Conservation (phyloP, 2,329 filamentous ascomycete species). For the Aspergillus ibericus region DNA sequence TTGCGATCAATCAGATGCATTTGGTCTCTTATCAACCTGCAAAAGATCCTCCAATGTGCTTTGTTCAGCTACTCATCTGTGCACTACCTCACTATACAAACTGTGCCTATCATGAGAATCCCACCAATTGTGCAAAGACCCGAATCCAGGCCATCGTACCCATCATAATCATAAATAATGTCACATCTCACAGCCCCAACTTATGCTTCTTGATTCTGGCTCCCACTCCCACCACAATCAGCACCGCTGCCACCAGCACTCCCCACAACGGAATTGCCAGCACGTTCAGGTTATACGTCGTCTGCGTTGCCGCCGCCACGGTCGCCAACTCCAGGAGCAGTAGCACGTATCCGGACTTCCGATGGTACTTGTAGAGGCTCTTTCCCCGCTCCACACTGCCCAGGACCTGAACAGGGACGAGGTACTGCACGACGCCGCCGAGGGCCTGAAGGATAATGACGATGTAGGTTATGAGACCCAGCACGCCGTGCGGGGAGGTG, state of each 20-base stretch:
- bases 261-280: constrained; percentile 76
- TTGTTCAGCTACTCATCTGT: too few relatives aligned
- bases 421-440: constrained; percentile 82
- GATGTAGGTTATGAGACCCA: constrained; percentile 75
- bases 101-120: too few relatives aligned
- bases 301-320: constrained; percentile 72
- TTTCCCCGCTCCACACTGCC: constrained; percentile 79
- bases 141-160: too few relatives aligned
- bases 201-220: constrained; percentile 82
- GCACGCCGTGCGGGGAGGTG: constrained; percentile 74
- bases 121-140: too few relatives aligned
- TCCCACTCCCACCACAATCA: constrained; percentile 70
- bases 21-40: too few relatives aligned
- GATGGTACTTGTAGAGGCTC: constrained; percentile 86
- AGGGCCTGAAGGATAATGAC: constrained; percentile 70
- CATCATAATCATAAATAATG: neutral
- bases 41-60: too few relatives aligned
- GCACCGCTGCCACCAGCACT: constrained; percentile 62
- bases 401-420: constrained; percentile 65
- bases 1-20: too few relatives aligned
- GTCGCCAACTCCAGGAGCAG: constrained; percentile 71
- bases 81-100: too few relatives aligned
- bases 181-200: constrained; percentile 54
- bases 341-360: constrained; percentile 72
- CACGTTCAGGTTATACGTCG: constrained; percentile 68